phyloP scores from a whole-genome alignment of 2,329 filamentous ascomycete genomes.

The Cladobotryum protrusum region DNA sequence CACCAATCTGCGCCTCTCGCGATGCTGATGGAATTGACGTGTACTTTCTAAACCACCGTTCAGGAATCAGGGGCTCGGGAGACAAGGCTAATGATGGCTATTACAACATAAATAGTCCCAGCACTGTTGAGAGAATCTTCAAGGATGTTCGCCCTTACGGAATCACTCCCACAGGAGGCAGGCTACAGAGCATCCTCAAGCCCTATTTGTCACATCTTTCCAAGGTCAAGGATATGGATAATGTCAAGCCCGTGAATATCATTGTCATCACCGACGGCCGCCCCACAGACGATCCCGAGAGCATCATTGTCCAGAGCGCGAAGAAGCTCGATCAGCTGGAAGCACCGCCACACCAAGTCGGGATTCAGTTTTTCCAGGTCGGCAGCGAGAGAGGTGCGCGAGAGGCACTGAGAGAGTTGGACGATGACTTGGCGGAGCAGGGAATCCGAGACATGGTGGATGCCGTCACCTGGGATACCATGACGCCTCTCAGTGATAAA shows the following conservation, averaged over 20 bases:
- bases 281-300: slow-evolving; percentile 72
- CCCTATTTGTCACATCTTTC: slow-evolving; percentile 55
- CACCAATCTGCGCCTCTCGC: slow-evolving; percentile 72
- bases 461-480: slow-evolving; percentile 67
- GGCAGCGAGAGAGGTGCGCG: slow-evolving; percentile 64
- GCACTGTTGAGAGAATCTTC: slow-evolving; percentile 64
- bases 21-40: slow-evolving; percentile 85
- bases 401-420: slow-evolving; percentile 61
- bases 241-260: slow-evolving; percentile 75
- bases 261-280: slow-evolving; percentile 90
- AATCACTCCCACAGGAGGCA: slow-evolving; percentile 67
- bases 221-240: slow-evolving; percentile 34
- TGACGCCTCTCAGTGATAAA: slow-evolving; percentile 31
- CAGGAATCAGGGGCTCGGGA: slow-evolving; percentile 28
- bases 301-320: slow-evolving; percentile 60
- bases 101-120: slow-evolving; percentile 53
- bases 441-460: slow-evolving; percentile 83
- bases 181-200: slow-evolving; percentile 64
- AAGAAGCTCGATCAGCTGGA: slow-evolving; percentile 62
- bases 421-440: slow-evolving; percentile 58
- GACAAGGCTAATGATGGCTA: slow-evolving; percentile 49
- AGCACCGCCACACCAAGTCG: slow-evolving; percentile 75
- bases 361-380: slow-evolving; percentile 95
- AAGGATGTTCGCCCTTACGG: slow-evolving; percentile 55
- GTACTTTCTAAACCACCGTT: slow-evolving; percentile 75